Evolutionary conservation across 768 basidiomycete species (phyloP).

Genomic region (Amanita rubescens): DNA sequence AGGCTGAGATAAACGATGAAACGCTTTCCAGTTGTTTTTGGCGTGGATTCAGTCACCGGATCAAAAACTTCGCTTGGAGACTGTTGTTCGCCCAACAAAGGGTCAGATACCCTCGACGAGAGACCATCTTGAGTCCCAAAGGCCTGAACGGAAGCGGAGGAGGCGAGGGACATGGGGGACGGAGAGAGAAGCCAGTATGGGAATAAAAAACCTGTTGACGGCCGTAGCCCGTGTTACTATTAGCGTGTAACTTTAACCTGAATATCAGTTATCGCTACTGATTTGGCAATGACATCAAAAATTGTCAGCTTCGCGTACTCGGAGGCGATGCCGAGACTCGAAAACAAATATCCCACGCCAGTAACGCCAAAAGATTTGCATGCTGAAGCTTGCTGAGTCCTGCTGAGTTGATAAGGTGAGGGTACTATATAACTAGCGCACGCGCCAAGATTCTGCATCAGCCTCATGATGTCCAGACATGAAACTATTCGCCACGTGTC

Average conservation of each 20-base stretch:
- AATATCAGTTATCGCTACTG: no score
- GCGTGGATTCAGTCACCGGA: neutral
- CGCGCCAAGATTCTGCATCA: no score
- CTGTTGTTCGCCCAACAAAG: neutral
- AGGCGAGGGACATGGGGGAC: neutral
- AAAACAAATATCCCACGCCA: neutral
- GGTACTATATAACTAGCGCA: no score
- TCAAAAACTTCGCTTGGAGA: neutral
- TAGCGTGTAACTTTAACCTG: no score
- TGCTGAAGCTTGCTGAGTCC: neutral
- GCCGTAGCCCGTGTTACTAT: neutral
- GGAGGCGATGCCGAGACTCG: neutral
- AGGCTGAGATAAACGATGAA: neutral
- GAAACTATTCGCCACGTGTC: no score
- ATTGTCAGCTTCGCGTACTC: neutral
- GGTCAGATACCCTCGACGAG: neutral
- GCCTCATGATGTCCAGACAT: no score
- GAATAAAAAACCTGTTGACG: neutral
- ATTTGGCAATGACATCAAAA: constrained; percentile 2
- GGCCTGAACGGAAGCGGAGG: neutral
- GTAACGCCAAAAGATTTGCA: neutral
- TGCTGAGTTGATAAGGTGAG: neutral
- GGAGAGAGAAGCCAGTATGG: neutral
- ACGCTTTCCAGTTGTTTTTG: neutral
- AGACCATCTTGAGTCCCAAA: neutral